A percentile compares a stretch with the other conserved stretches of the same genome.
These are phyloP conservation scores for Coemansia sp. DNA, from an alignment of 192 early-diverging fungal genomes.

Conservation along the genomic window DNA sequence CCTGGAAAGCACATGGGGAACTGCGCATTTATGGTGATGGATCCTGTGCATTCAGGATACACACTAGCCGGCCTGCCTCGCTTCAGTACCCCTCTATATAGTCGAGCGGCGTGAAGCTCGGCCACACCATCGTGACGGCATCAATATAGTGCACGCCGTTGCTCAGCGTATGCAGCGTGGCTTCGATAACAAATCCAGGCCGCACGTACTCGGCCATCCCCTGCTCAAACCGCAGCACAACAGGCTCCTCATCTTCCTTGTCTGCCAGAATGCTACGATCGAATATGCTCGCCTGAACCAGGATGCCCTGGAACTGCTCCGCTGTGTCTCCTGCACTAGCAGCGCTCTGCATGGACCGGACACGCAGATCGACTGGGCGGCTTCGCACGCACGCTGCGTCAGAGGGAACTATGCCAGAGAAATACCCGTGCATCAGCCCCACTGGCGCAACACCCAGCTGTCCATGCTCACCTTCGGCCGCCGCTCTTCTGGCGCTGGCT, in stretches of 20 bases:
- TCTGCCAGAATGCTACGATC: conserved; percentile 14
- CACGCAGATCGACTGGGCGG: conserved; percentile 22
- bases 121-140: conserved; percentile 46
- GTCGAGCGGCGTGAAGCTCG: conserved; percentile 44
- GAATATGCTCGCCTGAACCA: conserved; percentile 8
- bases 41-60: no score
- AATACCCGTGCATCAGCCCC: no score
- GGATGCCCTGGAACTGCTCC: neutral
- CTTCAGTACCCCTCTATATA: conserved; percentile 13
- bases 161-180: conserved; percentile 32
- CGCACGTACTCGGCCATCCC: conserved; percentile 12
- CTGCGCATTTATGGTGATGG: no score
- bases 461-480: conserved; percentile 17
- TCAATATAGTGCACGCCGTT: conserved; percentile 38
- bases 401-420: conserved; percentile 10
- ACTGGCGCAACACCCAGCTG: conserved; percentile 4
- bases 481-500: neutral
- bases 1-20: no score
- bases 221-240: conserved; percentile 23
- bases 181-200: conserved; percentile 35
- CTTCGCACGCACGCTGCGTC: conserved; percentile 15
- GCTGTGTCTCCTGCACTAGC: conserved; percentile 1
- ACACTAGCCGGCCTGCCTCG: no score
- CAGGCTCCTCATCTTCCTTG: conserved; percentile 10
- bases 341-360: conserved; percentile 6